Evolutionary conservation across 345 rosid species (phyloP).

Genomic region (Gossypium bickii): DNA sequence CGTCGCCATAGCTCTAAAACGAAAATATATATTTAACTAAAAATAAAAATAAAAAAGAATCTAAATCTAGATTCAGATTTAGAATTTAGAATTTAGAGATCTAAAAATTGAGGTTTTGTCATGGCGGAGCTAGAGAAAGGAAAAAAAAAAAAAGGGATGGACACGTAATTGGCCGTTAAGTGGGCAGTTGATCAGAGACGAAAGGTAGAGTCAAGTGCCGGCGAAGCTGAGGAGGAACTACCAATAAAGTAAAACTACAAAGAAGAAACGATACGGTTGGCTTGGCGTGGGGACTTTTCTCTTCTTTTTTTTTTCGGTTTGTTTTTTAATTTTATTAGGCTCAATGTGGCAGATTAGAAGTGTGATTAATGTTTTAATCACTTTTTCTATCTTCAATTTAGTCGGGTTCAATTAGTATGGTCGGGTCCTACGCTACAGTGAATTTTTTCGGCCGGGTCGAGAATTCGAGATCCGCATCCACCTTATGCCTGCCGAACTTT

Average conservation of each 20-base stretch:
- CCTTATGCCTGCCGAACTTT: too few species aligned
- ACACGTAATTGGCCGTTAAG: slow-evolving; percentile 19
- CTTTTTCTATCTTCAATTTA: not conserved
- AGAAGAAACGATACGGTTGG: not conserved
- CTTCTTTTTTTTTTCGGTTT: too few species aligned
- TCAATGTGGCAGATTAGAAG: not conserved
- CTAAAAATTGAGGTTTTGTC: slow-evolving; percentile 23
- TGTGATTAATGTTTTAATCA: not conserved
- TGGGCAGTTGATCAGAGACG: slow-evolving; percentile 7
- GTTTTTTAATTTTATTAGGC: not conserved
- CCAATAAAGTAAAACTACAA: not conserved
- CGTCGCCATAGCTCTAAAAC: slow-evolving; percentile 58
- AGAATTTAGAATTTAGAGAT: slow-evolving; percentile 25
- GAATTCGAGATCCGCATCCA: too few species aligned
- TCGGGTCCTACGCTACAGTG: not conserved
- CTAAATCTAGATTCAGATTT: slow-evolving; percentile 18
- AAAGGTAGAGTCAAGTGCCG: slow-evolving; percentile 18
- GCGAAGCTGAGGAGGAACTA: not conserved
- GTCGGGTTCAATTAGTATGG: not conserved
- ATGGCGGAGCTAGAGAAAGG: not conserved
- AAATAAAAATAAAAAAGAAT: not conserved
- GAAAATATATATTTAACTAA: not conserved
- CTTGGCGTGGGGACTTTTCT: too few species aligned
- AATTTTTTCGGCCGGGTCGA: not conserved
- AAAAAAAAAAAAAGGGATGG: not conserved